Evolutionary conservation across 305 asterid genomes (phyloP).

Genomic region (Solanum hybrid): DNA sequence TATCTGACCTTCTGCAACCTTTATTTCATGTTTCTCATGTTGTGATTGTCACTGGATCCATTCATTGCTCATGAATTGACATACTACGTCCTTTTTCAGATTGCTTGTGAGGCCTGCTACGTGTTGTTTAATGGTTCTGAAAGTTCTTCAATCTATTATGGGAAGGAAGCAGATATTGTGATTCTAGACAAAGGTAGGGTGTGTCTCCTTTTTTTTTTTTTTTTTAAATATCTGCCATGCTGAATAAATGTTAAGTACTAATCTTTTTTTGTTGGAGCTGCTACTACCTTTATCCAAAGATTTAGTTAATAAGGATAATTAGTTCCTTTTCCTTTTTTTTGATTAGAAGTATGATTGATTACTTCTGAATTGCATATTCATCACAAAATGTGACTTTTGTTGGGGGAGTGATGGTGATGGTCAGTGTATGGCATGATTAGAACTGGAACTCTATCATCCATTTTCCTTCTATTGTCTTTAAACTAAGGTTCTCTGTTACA

Average conservation of each 20-base stretch:
- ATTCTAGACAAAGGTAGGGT: conserved; percentile 59
- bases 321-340: not conserved
- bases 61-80: not conserved
- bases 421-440: not conserved
- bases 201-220: not conserved
- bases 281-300: not conserved
- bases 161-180: conserved; percentile 36
- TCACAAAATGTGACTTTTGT: not conserved
- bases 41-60: conserved; percentile 2
- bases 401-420: not conserved
- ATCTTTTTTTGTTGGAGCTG: not conserved
- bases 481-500: conserved; percentile 6
- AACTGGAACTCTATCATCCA: not conserved
- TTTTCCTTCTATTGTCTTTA: not conserved
- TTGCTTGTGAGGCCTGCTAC: conserved; percentile 31
- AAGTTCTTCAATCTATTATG: conserved; percentile 43
- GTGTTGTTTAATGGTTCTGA: conserved; percentile 54
- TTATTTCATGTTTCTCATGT: not conserved
- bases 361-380: not conserved
- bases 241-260: not conserved
- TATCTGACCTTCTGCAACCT: not conserved
- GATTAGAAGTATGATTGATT: not conserved
- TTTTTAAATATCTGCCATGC: not conserved
- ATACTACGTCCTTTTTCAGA: not conserved
- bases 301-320: not conserved